A percentile compares a stretch with the other conserved stretches of the same genome.
phyloP scores from a whole-genome alignment of 2,329 filamentous ascomycete species.

The Fusarium ambrosium region DNA sequence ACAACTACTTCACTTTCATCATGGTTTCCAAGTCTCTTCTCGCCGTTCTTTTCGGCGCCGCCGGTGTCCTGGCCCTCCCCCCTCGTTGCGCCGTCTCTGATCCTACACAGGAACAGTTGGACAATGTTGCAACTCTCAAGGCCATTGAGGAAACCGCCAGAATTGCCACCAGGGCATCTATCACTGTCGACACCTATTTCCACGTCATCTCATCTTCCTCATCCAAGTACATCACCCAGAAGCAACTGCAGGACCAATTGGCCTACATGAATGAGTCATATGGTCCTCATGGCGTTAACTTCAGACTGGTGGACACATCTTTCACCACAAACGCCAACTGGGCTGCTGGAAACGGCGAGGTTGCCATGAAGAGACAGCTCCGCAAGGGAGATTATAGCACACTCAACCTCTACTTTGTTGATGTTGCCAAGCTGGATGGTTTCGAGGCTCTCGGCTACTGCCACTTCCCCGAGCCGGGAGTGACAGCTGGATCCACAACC shows the following conservation, averaged over 20 bases:
- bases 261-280: conserved; percentile 61
- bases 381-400: conserved; percentile 59
- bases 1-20: neutral
- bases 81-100: conserved; percentile 30
- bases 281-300: conserved; percentile 58
- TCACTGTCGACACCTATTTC: conserved; percentile 42
- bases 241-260: conserved; percentile 53
- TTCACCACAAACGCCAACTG: conserved; percentile 63
- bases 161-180: conserved; percentile 15
- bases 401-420: conserved; percentile 54
- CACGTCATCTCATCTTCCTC: conserved; percentile 42
- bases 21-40: conserved; percentile 33
- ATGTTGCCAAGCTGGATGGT: conserved; percentile 31
- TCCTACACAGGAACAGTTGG: conserved; percentile 26
- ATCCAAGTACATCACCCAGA: conserved; percentile 39
- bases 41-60: conserved; percentile 19
- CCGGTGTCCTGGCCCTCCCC: conserved; percentile 21
- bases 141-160: conserved; percentile 21
- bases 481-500: conserved; percentile 15
- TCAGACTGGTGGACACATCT: conserved; percentile 58
- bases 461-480: conserved; percentile 56
- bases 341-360: conserved; percentile 57
- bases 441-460: conserved; percentile 56
- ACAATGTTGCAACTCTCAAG: conserved; percentile 13
- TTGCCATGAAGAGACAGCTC: conserved; percentile 60